Evolutionary conservation across 2,329 filamentous ascomycete genomes (phyloP).

Genomic region (Grosmannia huntii): DNA sequence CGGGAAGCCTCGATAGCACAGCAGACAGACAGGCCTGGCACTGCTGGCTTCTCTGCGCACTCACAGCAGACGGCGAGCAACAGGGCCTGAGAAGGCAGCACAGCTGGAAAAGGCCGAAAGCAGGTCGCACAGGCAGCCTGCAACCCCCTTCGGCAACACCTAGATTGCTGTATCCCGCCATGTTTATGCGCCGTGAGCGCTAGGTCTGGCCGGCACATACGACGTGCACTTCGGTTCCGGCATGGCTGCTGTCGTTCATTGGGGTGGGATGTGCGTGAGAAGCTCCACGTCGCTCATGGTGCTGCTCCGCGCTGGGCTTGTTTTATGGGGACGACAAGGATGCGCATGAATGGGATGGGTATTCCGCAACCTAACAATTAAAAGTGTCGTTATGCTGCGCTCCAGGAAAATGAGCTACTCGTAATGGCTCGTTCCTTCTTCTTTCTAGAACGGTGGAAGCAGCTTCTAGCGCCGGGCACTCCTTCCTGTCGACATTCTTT

Average conservation of each 20-base stretch:
- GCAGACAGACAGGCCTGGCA: neutral
- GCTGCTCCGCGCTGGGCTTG: neutral
- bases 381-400: conserved; percentile 31
- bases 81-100: too few relatives aligned
- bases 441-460: conserved; percentile 11
- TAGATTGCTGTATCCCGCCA: conserved; percentile 19
- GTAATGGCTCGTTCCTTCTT: neutral
- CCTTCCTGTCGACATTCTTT: neutral
- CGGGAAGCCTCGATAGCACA: neutral
- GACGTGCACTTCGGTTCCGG: neutral
- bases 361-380: conserved; percentile 35
- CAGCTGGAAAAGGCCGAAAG: too few relatives aligned
- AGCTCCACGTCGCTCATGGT: neutral
- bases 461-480: conserved; percentile 20
- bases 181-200: neutral
- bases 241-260: neutral
- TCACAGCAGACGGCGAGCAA: too few relatives aligned
- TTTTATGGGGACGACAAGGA: conserved; percentile 16
- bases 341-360: conserved; percentile 33
- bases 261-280: conserved; percentile 1
- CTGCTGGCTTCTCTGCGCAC: too few relatives aligned
- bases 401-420: neutral
- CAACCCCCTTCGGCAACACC: conserved; percentile 15
- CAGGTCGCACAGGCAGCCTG: too few relatives aligned
- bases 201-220: neutral